Evolutionary conservation across 306 rosid genomes (phyloP).

Genomic region (Lablab purpureus): DNA sequence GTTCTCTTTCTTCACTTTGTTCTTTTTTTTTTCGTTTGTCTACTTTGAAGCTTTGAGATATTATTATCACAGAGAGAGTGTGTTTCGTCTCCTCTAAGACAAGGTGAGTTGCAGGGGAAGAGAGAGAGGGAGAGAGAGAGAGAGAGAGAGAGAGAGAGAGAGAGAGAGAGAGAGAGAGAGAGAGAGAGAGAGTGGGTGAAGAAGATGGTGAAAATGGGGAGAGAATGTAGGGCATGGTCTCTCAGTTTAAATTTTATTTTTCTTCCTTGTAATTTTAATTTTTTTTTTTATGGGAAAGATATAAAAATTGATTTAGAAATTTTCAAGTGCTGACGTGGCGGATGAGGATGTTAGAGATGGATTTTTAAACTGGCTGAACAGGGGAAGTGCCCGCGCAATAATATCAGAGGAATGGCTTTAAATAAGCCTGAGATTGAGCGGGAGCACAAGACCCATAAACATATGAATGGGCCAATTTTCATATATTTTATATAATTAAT

Average conservation of each 20-base stretch:
- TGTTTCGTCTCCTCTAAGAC: conserved; percentile 91
- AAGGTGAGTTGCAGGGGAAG: conserved; percentile 61
- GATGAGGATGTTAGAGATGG: conserved; percentile 30
- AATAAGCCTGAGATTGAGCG: conserved; percentile 60
- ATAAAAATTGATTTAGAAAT: conserved; percentile 2
- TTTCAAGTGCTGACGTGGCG: conserved; percentile 57
- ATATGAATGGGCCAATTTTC: no score
- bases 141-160: conserved; percentile 42
- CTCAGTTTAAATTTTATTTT: conserved; percentile 45
- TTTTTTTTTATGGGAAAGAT: conserved; percentile 21
- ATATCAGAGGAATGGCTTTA: conserved; percentile 28
- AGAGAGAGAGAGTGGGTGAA: conserved; percentile 40
- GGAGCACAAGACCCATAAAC: conserved; percentile 46
- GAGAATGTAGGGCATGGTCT: conserved; percentile 43
- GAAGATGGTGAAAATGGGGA: conserved; percentile 50
- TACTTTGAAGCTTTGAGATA: conserved; percentile 49
- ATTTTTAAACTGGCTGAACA: conserved; percentile 51
- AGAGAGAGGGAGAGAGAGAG: conserved; percentile 42
- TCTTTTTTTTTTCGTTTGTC: background rate
- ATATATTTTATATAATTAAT: no score
- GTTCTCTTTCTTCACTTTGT: conserved; percentile 17
- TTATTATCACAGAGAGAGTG: conserved; percentile 41
- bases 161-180: conserved; percentile 42
- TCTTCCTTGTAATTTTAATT: conserved; percentile 6
- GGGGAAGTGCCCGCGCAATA: conserved; percentile 60